Base-by-base conservation (phyloP, 2,329 filamentous ascomycete genomes). In the Nemania serpens region DNA sequence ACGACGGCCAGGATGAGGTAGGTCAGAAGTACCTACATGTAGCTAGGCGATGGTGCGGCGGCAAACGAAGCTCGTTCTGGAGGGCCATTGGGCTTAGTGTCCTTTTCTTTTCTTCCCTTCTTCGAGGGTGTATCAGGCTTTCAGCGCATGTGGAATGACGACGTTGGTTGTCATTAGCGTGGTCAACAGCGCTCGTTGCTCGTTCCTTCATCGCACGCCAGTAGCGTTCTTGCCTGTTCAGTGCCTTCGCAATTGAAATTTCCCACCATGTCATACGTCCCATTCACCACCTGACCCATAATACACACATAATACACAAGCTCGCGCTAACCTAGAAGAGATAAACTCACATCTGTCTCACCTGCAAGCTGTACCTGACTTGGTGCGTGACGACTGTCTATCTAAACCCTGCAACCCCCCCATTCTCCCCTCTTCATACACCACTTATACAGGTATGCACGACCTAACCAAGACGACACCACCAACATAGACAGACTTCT, bases 121-220 rank as follows among this genome's bases (percentile, higher is more conserved):
- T 29, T 4, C 25, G 4, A 29, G 7, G 29, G 34, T 33, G 47
- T 58, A 41, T 46, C 59, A 61, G 59, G 49, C 45, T 52, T 47
- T 48, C 57, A 37, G 55, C 46, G 62, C 56, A 66, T 71, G 69
- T 71, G 62, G 66, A 68, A 71, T 72, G 70, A 71, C 68, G 70
- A 71, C 64, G 70, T 71, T 66, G 65, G 65, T 63, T 55, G 64
- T 61, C 48, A 17, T 42, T 57, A 49, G 46, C 55, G 15, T 29
- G 18, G 17, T 13, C 17, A 22, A 22, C 37, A 41, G 11, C 13
- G 42, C 18, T 18, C n/a, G 42, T 45, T 45, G 42, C 18, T 18
- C n/a, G 42, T 45, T 45, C 20, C 12, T 22, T n/a, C 17, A 43
- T 10, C 4, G 48, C 47, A 47, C 36, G 39, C 18, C 59, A 49